Percentiles rank a stretch among this genome's conserved stretches.
Conservation (phyloP, 164 flowering plant genomes). For the Litsea cubeba region DNA sequence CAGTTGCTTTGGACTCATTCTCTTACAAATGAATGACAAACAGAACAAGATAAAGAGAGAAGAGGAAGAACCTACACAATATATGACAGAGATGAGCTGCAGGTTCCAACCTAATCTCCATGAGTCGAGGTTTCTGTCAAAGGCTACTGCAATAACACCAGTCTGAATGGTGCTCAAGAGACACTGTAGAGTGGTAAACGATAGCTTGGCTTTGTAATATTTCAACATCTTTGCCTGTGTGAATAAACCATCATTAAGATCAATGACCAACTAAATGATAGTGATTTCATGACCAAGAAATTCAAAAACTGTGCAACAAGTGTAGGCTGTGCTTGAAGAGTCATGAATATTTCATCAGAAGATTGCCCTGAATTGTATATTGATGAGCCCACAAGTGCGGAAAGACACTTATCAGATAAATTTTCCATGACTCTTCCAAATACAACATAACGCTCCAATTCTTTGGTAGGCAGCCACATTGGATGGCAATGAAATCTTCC, state of each 20-base stretch:
- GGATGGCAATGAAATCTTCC: too few species aligned
- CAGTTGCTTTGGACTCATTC: neutral
- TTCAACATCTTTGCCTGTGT: constrained; percentile 18
- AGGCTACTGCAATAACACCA: constrained; percentile 16
- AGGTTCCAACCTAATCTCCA: constrained; percentile 35
- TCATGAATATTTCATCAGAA: neutral
- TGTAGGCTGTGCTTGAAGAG: neutral
- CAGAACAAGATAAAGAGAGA: neutral
- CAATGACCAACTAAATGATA: neutral
- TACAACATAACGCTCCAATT: neutral
- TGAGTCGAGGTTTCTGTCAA: constrained; percentile 21
- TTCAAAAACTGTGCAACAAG: neutral
- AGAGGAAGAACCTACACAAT: constrained; percentile 18
- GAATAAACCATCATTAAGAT: neutral
- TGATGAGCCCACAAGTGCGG: neutral
- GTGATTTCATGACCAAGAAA: constrained; percentile 2
- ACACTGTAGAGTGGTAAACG: constrained; percentile 23
- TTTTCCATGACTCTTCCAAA: neutral
- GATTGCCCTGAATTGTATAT: neutral
- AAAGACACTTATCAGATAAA: neutral
- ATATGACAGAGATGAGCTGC: constrained; percentile 18
- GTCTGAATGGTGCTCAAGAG: constrained; percentile 23
- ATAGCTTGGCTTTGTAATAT: constrained; percentile 24
- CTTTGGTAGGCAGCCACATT: too few species aligned
- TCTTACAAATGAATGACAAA: too few species aligned